Percentiles rank a stretch among this genome's conserved stretches.
phyloP scores from a whole-genome alignment of 1,284 basidiomycete species.

The Thecaphora thlaspeos region DNA sequence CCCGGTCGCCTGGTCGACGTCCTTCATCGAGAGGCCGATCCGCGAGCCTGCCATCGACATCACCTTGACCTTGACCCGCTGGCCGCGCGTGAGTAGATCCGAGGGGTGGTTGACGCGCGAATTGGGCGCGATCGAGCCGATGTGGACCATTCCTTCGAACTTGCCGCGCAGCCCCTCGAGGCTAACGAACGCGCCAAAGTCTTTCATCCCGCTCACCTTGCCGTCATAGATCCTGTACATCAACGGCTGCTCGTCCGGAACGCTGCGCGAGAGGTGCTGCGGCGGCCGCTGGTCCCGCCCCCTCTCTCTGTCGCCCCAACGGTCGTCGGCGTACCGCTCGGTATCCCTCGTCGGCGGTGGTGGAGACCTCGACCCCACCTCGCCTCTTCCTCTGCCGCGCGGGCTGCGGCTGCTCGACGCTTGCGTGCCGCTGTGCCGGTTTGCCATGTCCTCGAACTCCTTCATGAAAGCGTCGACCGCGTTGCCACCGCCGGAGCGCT shows the following conservation, averaged over 20 bases:
- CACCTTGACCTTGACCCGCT: constrained; percentile 78
- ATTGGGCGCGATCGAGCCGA: constrained; percentile 79
- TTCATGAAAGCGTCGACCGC: constrained; percentile 85
- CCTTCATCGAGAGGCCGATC: constrained; percentile 89
- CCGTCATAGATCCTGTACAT: constrained; percentile 94
- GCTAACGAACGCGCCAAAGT: constrained; percentile 91
- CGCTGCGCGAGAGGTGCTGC: constrained; percentile 15
- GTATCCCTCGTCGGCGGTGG: constrained; percentile 5
- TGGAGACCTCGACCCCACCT: constrained; percentile 5
- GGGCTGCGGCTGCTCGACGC: too few relatives aligned
- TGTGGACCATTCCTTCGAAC: constrained; percentile 92
- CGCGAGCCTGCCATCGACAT: constrained; percentile 80
- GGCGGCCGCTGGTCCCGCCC: constrained; percentile 28
- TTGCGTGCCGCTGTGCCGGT: constrained; percentile 58
- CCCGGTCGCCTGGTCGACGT: constrained; percentile 88
- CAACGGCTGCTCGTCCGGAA: constrained; percentile 72
- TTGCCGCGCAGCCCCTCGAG: constrained; percentile 83
- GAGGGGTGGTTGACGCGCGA: constrained; percentile 77
- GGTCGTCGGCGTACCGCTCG: constrained; percentile 7
- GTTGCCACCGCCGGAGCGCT: constrained; percentile 58
- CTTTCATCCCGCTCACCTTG: constrained; percentile 79
- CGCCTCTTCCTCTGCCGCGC: too few relatives aligned
- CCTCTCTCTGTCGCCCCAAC: constrained; percentile 5
- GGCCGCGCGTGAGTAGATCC: constrained; percentile 79
- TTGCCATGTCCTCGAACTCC: constrained; percentile 69